phyloP scores from a whole-genome alignment of 768 basidiomycete genomes.

The Phanerodontia chrysosporium region DNA sequence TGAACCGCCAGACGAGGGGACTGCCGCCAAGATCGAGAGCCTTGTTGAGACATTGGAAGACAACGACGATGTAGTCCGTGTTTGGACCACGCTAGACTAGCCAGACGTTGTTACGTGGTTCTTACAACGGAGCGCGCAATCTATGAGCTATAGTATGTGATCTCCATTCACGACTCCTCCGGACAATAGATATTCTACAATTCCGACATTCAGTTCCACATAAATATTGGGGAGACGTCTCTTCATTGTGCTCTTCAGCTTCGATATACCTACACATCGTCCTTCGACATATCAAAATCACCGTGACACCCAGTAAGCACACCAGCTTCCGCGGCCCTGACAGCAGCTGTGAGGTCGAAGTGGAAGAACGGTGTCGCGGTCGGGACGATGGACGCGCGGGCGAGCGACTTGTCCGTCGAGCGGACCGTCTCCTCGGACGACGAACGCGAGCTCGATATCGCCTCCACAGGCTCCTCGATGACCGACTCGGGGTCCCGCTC shows the following conservation, averaged over 20 bases:
- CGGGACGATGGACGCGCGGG: constrained; percentile 32
- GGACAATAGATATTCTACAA: no score
- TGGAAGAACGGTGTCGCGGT: constrained; percentile 83
- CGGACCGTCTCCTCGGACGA: constrained; percentile 4
- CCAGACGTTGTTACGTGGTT: no score
- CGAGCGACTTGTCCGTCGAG: constrained; percentile 3
- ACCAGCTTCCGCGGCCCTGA: constrained; percentile 25
- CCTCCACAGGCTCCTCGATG: background rate
- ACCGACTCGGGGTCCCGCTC: constrained; percentile 2
- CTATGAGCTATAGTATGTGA: no score
- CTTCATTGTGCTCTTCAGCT: no score
- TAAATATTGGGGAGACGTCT: no score
- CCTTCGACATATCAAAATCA: no score
- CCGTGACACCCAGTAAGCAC: no score
- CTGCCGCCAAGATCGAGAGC: constrained; percentile 33
- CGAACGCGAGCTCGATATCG: constrained; percentile 7
- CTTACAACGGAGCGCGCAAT: no score
- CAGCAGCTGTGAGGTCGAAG: constrained; percentile 36
- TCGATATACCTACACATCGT: no score
- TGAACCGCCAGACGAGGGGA: constrained; percentile 35
- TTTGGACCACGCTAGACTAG: constrained; percentile 50
- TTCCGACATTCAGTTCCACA: no score
- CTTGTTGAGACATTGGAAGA: constrained; percentile 52
- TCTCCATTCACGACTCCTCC: no score
- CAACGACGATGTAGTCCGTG: constrained; percentile 52